phyloP scores from a whole-genome alignment of 2,329 filamentous ascomycete genomes.

The Epichloe coenophiala region DNA sequence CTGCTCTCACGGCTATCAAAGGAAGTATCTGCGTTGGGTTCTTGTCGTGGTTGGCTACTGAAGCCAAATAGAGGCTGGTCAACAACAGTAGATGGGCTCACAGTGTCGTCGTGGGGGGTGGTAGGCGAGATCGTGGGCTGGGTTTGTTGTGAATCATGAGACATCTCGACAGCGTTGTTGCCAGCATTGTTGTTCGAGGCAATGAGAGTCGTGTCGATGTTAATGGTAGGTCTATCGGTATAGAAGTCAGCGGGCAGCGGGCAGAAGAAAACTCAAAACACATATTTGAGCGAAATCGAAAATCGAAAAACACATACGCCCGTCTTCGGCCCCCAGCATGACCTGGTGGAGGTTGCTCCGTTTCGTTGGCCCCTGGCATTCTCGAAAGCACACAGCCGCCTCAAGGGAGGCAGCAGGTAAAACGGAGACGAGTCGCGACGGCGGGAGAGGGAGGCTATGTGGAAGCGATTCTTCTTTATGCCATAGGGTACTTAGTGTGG shows the following conservation, averaged over 20 bases:
- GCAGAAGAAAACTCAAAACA: not conserved
- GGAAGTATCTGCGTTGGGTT: constrained; percentile 41
- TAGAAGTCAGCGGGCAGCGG: not conserved
- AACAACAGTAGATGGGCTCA: constrained; percentile 25
- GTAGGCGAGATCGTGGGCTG: constrained; percentile 18
- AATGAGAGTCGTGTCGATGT: constrained; percentile 37
- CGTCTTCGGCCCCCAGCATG: constrained; percentile 17
- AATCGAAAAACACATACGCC: constrained; percentile 21
- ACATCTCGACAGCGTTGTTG: constrained; percentile 15
- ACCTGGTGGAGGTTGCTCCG: constrained; percentile 9
- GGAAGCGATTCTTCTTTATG: constrained; percentile 1
- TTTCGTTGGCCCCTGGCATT: constrained; percentile 12
- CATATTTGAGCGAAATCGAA: too few relatives aligned
- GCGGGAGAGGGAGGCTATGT: constrained; percentile 1
- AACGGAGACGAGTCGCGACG: not conserved
- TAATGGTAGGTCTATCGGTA: constrained; percentile 35
- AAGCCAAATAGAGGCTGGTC: constrained; percentile 17
- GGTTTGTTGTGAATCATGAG: constrained; percentile 10
- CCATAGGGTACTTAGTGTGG: not conserved
- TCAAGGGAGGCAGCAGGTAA: constrained; percentile 6
- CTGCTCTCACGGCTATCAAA: constrained; percentile 54
- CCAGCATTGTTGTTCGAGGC: constrained; percentile 11
- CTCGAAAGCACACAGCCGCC: constrained; percentile 9
- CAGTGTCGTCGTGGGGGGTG: constrained; percentile 23
- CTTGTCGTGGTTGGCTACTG: constrained; percentile 17